A percentile compares a stretch with the other conserved stretches of the same genome.
These are phyloP conservation scores for Aspergillus ruber DNA, from an alignment of 2,329 filamentous ascomycete genomes.

Conservation along the genomic window DNA sequence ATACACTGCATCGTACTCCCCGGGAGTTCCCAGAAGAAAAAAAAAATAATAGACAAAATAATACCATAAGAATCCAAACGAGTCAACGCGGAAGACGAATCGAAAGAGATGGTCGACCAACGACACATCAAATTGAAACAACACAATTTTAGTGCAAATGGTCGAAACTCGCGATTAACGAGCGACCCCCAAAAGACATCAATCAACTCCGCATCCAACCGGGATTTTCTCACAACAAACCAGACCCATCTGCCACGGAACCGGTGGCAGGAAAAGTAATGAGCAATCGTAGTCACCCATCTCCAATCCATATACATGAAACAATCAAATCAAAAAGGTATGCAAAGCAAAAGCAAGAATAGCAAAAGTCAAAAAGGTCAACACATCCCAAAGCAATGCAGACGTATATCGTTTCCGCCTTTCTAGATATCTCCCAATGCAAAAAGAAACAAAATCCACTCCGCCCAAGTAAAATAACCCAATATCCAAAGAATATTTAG, in stretches of 20 bases:
- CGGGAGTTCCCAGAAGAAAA: slow-evolving; percentile 13
- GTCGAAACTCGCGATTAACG: slow-evolving; percentile 23
- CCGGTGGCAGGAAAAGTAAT: slow-evolving; percentile 24
- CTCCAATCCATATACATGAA: slow-evolving; percentile 31
- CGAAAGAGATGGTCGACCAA: slow-evolving; percentile 14
- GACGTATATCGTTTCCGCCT: slow-evolving; percentile 42
- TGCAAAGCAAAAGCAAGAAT: slow-evolving; percentile 16
- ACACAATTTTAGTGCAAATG: slow-evolving; percentile 22
- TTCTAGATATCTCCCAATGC: slow-evolving; percentile 32
- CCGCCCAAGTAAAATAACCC: slow-evolving; percentile 16
- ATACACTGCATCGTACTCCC: slow-evolving; percentile 18
- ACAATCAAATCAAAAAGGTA: slow-evolving; percentile 15
- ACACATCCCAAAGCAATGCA: slow-evolving; percentile 34
- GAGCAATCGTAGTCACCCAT: slow-evolving; percentile 22
- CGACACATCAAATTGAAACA: slow-evolving; percentile 11
- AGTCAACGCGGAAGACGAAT: slow-evolving; percentile 16
- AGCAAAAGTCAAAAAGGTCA: slow-evolving; percentile 16
- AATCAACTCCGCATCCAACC: slow-evolving; percentile 32
- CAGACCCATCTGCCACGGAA: slow-evolving; percentile 23
- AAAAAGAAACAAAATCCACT: slow-evolving; percentile 12
- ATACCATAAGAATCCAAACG: slow-evolving; percentile 15
- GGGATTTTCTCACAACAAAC: slow-evolving; percentile 26
- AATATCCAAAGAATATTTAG: slow-evolving; percentile 20
- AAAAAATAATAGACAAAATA: slow-evolving; percentile 7
- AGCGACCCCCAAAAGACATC: slow-evolving; percentile 23